Evolutionary conservation across 305 asterid genomes (phyloP), one percentile per base, ranked within the genome.

Genomic region (Galium porrigens): DNA sequence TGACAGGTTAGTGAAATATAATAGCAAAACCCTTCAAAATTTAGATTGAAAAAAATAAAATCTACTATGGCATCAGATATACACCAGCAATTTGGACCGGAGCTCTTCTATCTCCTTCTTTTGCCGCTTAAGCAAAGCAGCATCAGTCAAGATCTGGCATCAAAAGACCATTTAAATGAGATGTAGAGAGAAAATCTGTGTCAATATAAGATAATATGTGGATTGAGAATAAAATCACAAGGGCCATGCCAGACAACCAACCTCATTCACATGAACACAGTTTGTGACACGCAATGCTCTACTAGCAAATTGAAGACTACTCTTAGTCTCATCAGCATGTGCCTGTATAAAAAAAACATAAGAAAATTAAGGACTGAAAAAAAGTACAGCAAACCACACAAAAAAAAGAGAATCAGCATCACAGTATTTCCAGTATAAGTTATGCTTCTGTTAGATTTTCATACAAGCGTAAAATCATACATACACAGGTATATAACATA

Each of bases 191-290:
- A 46, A 57, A 51, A 33, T 8, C 8, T 6, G 20, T 4, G 51
- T 20, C 25, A 10, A 63, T 27, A 29, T 17, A 55, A 36, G 42
- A 52, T 46, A 22, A 29, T 27, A 11, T 6, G 55, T 49, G 62
- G 7, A 60, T 33, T 11, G 42, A 48, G 6, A 51, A 20, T n/a
- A 18, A 53, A 73, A 68, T 33, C 49, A 61, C 58, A 58, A 64
- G 33, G 65, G 70, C 56, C 65, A 70, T 68, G 76, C 32, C 63
- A 37, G 56, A 58, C 39, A 18, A 68, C 76, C 58, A 69, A 89
- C 98, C 96, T 92, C 98, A 82, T 92, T 92, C 63, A 92, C 96
- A 70, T 89, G 95, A 70, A 85, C 98, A 81, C 90, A 85, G 62
- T 92, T 92, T 61, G 95, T 86, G 66, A 92, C 96, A 65, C 84